Base-by-base conservation (phyloP, 2,329 filamentous ascomycete genomes). In the Ophiosphaerella narmari region DNA sequence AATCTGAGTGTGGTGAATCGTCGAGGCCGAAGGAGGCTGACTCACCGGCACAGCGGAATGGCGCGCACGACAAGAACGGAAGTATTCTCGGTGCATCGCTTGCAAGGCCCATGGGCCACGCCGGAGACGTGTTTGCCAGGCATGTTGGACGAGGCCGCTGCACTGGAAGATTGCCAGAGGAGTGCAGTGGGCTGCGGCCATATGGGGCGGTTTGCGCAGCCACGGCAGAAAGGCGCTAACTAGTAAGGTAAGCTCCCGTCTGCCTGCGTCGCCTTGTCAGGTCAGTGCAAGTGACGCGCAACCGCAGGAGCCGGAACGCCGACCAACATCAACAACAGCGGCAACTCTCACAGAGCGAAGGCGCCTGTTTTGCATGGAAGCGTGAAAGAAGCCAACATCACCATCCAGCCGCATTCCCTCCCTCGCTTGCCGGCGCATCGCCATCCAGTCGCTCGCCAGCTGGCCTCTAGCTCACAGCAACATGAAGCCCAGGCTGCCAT, bases 1-100 rank as follows among this genome's bases (percentile, higher is more conserved):
- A 39, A 50, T 48, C 50, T 55, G 64, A 46, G 43, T n/a, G n/a
- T 32, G 34, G 33, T 45, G 43, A 32, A 31, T 38, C 13, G 35
- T 34, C 9, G 8, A n/a, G 11, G 7, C n/a, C 35, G 31, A 32
- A 12, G 24, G n/a, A 21, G 18, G 18, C 18, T 21, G 18, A 64
- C 78, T 60, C 69, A 85, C 81, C 76, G 76, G 78, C 86, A 89
- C 13, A 87, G 77, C 24, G 78, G 78, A 60, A 86, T 82, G 14
- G 75, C 75, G 50, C 86, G 82, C 50, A 86, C 80, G 11, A 78
- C 77, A 41, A 86, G 75, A 7, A 76, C 74, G 5, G 81, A 75
- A 24, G 79, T 74, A 24, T 73, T 72, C 36, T 77, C 71, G 39
- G 78, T 78, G 69, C 86, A 89, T 56, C 85, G 80, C 58, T 78